Conservation (phyloP, 2,329 filamentous ascomycete genomes). For the Pestalotiopsis sp. region DNA sequence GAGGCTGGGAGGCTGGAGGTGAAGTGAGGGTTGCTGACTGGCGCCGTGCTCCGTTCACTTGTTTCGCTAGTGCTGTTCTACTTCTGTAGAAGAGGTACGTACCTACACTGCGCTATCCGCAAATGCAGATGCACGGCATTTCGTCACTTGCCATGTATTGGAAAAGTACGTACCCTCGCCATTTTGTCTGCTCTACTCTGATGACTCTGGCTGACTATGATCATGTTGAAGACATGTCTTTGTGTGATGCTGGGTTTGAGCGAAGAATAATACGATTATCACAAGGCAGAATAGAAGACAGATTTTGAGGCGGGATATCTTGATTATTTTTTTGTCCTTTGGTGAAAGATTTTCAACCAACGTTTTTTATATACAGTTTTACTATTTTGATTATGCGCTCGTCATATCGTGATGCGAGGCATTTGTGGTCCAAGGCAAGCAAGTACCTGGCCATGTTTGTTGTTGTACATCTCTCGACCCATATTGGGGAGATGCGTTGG, state of each 20-base stretch:
- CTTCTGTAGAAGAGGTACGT: background rate
- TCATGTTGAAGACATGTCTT: background rate
- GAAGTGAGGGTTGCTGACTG: background rate
- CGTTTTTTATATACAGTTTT: slow-evolving; percentile 8
- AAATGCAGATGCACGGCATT: background rate
- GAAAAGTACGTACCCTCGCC: background rate
- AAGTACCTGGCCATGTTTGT: background rate
- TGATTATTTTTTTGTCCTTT: slow-evolving; percentile 27
- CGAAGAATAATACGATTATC: background rate
- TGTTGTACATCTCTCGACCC: slow-evolving; percentile 8
- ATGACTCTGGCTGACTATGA: background rate
- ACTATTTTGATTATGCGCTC: background rate
- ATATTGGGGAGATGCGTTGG: slow-evolving; percentile 16
- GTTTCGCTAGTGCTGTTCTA: background rate
- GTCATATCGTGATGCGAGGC: too few relatives aligned
- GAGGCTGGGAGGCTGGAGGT: slow-evolving; percentile 5
- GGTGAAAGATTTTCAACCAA: background rate
- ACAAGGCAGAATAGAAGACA: background rate
- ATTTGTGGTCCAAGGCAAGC: background rate
- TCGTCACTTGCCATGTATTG: background rate
- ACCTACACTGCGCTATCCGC: background rate
- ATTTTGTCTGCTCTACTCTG: background rate
- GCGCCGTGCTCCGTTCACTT: background rate
- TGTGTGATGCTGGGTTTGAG: background rate
- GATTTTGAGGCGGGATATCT: slow-evolving; percentile 29